A percentile compares a stretch with the other conserved stretches of the same genome.
phyloP scores from a whole-genome alignment of 257 asterid species.

The Marsdenia floribunda region DNA sequence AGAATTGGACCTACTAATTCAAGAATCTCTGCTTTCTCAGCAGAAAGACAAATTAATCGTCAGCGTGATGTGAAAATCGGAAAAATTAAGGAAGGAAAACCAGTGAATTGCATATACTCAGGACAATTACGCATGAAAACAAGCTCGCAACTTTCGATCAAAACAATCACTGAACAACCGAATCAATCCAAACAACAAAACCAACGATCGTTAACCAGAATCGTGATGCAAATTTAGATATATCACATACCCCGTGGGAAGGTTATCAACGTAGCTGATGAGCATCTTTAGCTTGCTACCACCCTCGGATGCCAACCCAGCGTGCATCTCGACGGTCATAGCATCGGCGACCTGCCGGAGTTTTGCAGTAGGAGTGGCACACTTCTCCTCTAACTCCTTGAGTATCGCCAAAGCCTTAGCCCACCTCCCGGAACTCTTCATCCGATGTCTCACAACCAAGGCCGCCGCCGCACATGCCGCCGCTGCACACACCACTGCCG shows the following conservation, averaged over 20 bases:
- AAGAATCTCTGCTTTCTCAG: background rate
- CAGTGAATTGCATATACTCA: background rate
- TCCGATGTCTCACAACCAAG: slow-evolving; percentile 45
- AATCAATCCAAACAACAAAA: background rate
- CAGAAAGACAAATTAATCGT: background rate
- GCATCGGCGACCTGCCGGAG: slow-evolving; percentile 86
- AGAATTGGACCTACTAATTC: background rate
- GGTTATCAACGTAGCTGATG: slow-evolving; percentile 73
- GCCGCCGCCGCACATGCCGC: slow-evolving; percentile 59
- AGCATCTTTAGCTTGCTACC: slow-evolving; percentile 93
- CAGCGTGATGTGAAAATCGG: background rate
- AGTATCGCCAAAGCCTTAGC: slow-evolving; percentile 52
- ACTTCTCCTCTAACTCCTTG: slow-evolving; percentile 66
- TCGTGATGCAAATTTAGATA: background rate
- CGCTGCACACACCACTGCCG: slow-evolving; percentile 61
- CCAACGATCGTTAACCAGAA: background rate
- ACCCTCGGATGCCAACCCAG: slow-evolving; percentile 86
- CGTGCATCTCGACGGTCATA: slow-evolving; percentile 87
- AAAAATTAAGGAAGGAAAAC: background rate
- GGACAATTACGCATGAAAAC: background rate
- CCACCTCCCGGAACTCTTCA: slow-evolving; percentile 61
- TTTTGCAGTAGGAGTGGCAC: slow-evolving; percentile 58
- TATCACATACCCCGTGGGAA: slow-evolving; percentile 68
- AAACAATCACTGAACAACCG: background rate
- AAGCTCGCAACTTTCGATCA: slow-evolving; percentile 10